Evolutionary conservation across 2,329 filamentous ascomycete species (phyloP), one percentile per base, ranked within the genome.

Genomic region (Penicillium sp.): DNA sequence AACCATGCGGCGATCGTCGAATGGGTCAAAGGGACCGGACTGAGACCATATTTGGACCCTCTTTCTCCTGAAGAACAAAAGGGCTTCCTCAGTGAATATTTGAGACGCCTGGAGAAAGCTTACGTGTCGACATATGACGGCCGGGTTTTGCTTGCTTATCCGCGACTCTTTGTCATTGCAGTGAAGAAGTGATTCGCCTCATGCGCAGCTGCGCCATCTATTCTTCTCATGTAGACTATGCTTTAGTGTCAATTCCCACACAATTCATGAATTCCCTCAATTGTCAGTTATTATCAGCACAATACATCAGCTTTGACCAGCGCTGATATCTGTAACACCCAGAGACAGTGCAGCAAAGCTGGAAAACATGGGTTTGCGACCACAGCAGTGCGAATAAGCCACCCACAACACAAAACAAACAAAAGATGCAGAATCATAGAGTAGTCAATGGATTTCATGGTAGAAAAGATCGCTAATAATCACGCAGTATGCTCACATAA

Each of bases 11-110:
- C 69, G 1, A 76, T 83, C 37, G 74, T 82, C 5, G 79, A 82
- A 60, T 83, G 80, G 80, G 75, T 83, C 3, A 76, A 75, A 53
- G 76, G 77, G 0, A 81, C 78, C 0, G 80, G 78, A 0, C 58
- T 83, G 54, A 69, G 73, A 54, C 80, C 80, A 0, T 83, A 73
- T 54, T 45, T 83, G 46, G 70, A 81, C 39, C 66, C 70, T 3
- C 65, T 83, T 34, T 61, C 64, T 1, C 56, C 58, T 4, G 62
- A 66, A 2, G 69, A 76, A 29, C 71, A 65, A 49, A 61, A 68
- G 8, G 69, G 41, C 1, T 83, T 76, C 54, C 49, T 81, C 45
- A 46, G 59, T 0, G 68, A 67, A 36, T 83, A 83, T 60, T 51
- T 76, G 57, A 59, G 51, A 27, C 61, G 65, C 4, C 40, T 83